Percentiles rank a stretch among this genome's conserved stretches.
Conservation (phyloP, 495 filamentous ascomycete species). For the Melanomma pulvis-pyrius region DNA sequence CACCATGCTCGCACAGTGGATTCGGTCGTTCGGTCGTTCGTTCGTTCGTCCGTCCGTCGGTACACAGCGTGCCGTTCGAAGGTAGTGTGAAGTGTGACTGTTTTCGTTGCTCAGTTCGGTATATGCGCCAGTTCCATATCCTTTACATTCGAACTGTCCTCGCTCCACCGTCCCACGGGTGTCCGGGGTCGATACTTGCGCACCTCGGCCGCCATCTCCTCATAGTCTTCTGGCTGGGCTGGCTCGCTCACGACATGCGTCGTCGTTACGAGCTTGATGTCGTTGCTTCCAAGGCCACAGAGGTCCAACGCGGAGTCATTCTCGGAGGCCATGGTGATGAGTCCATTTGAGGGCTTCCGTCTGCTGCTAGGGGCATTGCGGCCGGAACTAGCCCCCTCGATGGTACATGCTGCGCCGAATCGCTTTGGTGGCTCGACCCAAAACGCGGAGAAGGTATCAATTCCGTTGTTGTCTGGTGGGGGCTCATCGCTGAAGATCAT, state of each 20-base stretch:
- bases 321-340: not conserved
- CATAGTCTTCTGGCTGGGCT: conserved; percentile 24
- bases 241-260: conserved; percentile 33
- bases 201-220: conserved; percentile 28
- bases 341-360: not conserved
- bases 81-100: not conserved
- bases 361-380: not conserved
- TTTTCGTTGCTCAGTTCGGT: conserved; percentile 10
- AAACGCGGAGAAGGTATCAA: conserved; percentile 39
- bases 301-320: conserved; percentile 32
- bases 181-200: conserved; percentile 22
- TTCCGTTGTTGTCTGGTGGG: conserved; percentile 31
- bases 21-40: no score
- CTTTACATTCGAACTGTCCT: conserved; percentile 30
- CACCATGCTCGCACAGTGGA: not conserved
- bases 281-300: conserved; percentile 18
- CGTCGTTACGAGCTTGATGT: conserved; percentile 34
- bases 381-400: conserved; percentile 14
- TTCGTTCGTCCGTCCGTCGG: no score
- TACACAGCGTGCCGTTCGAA: not conserved
- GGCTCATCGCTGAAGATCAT: conserved; percentile 37
- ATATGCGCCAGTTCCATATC: conserved; percentile 33
- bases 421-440: conserved; percentile 27
- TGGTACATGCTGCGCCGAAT: conserved; percentile 28
- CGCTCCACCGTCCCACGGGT: conserved; percentile 30